phyloP scores from a whole-genome alignment of 306 rosid species.

The Cucurbita maxima region DNA sequence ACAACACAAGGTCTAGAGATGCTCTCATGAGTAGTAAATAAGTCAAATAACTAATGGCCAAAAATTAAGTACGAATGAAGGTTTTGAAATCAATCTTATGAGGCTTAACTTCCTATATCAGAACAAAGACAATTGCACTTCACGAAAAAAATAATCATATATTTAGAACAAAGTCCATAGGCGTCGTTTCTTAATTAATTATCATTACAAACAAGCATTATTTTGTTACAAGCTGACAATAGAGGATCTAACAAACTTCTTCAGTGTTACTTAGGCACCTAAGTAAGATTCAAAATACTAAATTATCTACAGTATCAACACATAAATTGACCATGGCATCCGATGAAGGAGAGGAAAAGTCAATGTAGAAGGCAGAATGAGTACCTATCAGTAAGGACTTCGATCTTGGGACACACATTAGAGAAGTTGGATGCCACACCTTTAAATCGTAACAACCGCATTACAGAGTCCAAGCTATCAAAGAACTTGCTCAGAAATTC shows the following conservation, averaged over 20 bases:
- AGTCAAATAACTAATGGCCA: not conserved
- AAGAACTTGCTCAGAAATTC: constrained; percentile 38
- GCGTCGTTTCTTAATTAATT: not conserved
- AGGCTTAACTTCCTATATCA: not conserved
- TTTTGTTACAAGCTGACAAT: not conserved
- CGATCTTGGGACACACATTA: constrained; percentile 30
- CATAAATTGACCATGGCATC: not conserved
- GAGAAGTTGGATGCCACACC: constrained; percentile 26
- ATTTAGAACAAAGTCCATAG: not conserved
- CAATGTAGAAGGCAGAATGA: not conserved
- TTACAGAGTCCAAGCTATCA: constrained; percentile 38
- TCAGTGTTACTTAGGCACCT: not conserved
- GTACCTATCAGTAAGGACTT: constrained; percentile 59
- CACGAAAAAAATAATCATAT: not conserved
- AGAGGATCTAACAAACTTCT: not conserved
- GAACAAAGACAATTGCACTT: not conserved
- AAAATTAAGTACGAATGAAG: too few species aligned
- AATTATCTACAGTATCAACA: not conserved
- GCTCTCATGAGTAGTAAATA: not conserved
- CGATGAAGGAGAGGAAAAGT: not conserved
- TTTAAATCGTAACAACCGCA: constrained; percentile 33
- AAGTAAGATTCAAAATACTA: not conserved
- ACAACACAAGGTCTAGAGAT: not conserved
- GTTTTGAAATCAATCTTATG: not conserved
- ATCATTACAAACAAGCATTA: not conserved